These are phyloP conservation scores for Tetrastigma voinierianum DNA, from an alignment of 164 flowering plant species.

Conservation along the genomic window DNA sequence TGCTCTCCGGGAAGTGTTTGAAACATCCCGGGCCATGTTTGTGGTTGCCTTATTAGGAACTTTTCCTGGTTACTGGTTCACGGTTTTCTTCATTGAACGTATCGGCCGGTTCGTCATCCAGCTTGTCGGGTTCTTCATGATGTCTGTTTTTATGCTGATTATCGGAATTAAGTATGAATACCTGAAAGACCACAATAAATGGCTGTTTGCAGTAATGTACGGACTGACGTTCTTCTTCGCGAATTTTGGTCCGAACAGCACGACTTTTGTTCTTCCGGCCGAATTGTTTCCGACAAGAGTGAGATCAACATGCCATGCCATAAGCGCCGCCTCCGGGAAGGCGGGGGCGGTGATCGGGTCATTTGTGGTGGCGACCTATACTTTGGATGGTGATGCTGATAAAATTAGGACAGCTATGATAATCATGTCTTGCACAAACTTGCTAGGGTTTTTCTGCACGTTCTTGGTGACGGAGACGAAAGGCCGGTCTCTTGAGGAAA, in stretches of 20 bases:
- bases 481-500: neutral
- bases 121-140: constrained; percentile 44
- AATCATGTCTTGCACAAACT: neutral
- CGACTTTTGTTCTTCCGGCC: constrained; percentile 60
- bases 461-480: constrained; percentile 4
- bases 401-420: neutral
- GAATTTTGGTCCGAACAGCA: constrained; percentile 58
- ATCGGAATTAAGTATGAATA: constrained; percentile 40
- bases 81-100: constrained; percentile 40
- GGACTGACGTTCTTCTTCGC: constrained; percentile 60
- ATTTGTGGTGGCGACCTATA: neutral
- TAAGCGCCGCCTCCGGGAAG: constrained; percentile 57
- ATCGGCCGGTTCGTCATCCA: constrained; percentile 40
- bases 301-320: constrained; percentile 59
- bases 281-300: constrained; percentile 57
- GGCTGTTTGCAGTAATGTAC: constrained; percentile 38
- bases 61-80: constrained; percentile 57
- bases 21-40: constrained; percentile 41
- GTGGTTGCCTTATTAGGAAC: constrained; percentile 39
- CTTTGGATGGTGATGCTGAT: neutral
- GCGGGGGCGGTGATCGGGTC: constrained; percentile 52
- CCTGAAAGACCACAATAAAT: constrained; percentile 15
- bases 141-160: constrained; percentile 44
- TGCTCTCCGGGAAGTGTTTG: constrained; percentile 37
- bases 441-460: neutral